A percentile compares a stretch with the other conserved stretches of the same genome.
These are phyloP conservation scores for Hibiscus mutabilis DNA, from an alignment of 345 rosid species.

Conservation along the genomic window DNA sequence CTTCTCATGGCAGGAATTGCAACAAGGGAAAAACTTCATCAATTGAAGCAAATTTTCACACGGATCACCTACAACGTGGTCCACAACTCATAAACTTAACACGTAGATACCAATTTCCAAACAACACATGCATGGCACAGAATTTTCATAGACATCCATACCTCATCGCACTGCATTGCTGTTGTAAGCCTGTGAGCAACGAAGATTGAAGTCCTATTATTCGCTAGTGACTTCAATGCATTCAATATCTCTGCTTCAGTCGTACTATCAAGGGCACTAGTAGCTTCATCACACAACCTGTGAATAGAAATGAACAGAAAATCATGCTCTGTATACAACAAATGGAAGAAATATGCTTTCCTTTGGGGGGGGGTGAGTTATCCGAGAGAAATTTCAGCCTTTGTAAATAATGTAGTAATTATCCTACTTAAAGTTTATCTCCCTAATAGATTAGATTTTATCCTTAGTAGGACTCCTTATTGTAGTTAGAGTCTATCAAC, in stretches of 20 bases:
- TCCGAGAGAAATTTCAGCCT: too few species aligned
- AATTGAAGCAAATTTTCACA: too few species aligned
- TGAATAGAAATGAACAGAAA: conserved; percentile 4
- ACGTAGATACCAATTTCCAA: neutral
- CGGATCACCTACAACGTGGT: too few species aligned
- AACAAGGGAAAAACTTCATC: too few species aligned
- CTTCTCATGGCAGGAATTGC: too few species aligned
- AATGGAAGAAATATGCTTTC: neutral
- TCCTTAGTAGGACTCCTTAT: too few species aligned
- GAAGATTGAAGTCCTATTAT: conserved; percentile 80
- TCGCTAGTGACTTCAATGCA: conserved; percentile 82
- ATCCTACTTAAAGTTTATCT: too few species aligned
- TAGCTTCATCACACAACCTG: conserved; percentile 98
- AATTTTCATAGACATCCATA: conserved; percentile 16
- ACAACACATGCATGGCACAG: neutral
- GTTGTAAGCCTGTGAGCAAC: conserved; percentile 98
- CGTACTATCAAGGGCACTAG: conserved; percentile 98
- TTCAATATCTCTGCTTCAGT: conserved; percentile 92
- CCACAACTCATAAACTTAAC: neutral
- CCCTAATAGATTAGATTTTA: too few species aligned
- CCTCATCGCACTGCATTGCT: conserved; percentile 99
- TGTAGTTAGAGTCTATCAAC: too few species aligned
- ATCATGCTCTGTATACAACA: neutral
- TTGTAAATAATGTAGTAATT: too few species aligned
- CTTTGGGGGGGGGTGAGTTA: neutral